Conservation (phyloP, 768 basidiomycete species). For the Antrodiella citrinella region DNA sequence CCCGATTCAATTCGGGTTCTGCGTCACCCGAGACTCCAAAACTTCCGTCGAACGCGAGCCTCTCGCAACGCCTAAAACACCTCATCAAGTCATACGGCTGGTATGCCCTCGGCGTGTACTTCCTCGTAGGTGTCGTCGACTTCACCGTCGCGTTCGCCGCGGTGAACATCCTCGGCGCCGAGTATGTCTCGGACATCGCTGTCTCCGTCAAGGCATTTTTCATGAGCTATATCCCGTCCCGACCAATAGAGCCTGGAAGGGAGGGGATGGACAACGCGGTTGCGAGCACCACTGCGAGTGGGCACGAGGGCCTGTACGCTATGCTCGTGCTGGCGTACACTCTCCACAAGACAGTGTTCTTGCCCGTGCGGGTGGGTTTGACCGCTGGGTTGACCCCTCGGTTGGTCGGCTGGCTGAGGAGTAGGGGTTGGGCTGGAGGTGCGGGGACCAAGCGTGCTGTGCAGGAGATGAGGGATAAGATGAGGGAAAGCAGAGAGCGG, state of each 20-base stretch:
- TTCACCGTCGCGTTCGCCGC: constrained; percentile 79
- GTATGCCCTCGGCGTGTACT: constrained; percentile 91
- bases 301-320: constrained; percentile 78
- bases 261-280: constrained; percentile 49
- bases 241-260: constrained; percentile 56
- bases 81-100: constrained; percentile 91
- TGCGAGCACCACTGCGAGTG: constrained; percentile 23
- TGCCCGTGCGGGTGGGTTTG: constrained; percentile 83
- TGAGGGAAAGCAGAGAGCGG: constrained; percentile 19
- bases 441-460: constrained; percentile 64
- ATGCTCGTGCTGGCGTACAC: constrained; percentile 91
- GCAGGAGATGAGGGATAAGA: constrained; percentile 29
- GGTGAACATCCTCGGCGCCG: constrained; percentile 84
- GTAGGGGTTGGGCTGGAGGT: constrained; percentile 73
- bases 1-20: constrained; percentile 35
- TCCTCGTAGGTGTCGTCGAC: constrained; percentile 65
- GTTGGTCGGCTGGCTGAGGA: constrained; percentile 79
- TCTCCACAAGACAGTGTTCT: constrained; percentile 89
- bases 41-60: constrained; percentile 41
- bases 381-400: constrained; percentile 82
- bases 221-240: constrained; percentile 36
- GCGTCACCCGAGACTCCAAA: constrained; percentile 23
- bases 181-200: constrained; percentile 72
- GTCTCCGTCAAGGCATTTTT: constrained; percentile 45
- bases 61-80: constrained; percentile 67